Percentiles rank a stretch among this genome's conserved stretches.
Conservation (phyloP, 2,329 filamentous ascomycete species). For the Alternaria burnsii region DNA sequence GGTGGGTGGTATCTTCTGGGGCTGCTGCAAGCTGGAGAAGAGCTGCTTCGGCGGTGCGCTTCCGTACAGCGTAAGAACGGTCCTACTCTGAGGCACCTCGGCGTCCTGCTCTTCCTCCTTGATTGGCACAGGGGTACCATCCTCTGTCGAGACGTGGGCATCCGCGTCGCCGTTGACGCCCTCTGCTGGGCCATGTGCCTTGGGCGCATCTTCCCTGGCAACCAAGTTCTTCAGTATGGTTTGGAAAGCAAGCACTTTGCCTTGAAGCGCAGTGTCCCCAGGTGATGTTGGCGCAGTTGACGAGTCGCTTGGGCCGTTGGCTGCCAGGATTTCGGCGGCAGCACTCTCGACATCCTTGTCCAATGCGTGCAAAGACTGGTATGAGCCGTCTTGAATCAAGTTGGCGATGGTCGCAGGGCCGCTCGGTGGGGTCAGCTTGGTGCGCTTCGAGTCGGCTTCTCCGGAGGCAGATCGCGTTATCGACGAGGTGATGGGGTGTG, state of each 20-base stretch:
- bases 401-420: constrained; percentile 48
- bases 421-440: constrained; percentile 51
- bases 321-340: constrained; percentile 49
- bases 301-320: constrained; percentile 37
- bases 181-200: constrained; percentile 12
- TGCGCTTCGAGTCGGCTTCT: constrained; percentile 57
- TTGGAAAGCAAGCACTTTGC: constrained; percentile 46
- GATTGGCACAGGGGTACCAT: constrained; percentile 21
- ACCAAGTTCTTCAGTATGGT: constrained; percentile 42
- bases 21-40: constrained; percentile 82
- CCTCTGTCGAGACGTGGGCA: constrained; percentile 18
- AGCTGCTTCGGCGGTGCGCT: constrained; percentile 77
- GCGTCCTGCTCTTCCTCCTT: constrained; percentile 34
- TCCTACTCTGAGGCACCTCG: constrained; percentile 54
- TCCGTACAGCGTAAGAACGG: constrained; percentile 79
- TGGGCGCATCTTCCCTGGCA: constrained; percentile 40
- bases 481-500: constrained; percentile 45
- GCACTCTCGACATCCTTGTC: constrained; percentile 54
- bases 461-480: constrained; percentile 44
- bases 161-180: constrained; percentile 17
- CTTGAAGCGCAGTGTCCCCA: constrained; percentile 46
- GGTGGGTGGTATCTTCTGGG: constrained; percentile 49
- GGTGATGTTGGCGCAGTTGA: constrained; percentile 40
- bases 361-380: constrained; percentile 54
- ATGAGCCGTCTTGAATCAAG: constrained; percentile 51